Base-by-base conservation (phyloP, 2,329 filamentous ascomycete species). In the Trichoderma endophyticum region DNA sequence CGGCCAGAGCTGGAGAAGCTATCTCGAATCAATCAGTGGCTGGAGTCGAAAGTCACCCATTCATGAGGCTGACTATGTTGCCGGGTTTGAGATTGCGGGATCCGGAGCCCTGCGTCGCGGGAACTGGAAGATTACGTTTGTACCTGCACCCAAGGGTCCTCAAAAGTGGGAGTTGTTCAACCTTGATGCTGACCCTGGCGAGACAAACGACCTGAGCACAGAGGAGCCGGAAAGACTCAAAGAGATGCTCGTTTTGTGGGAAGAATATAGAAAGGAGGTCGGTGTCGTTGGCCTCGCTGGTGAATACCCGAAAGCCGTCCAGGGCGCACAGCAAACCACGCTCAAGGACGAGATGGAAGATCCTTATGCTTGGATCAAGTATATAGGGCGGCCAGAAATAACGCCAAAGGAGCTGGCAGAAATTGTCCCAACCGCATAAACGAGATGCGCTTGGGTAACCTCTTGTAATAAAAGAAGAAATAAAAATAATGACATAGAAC, bases 151-250 rank as follows among this genome's bases (percentile, higher is more conserved):
- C 12, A 70, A 62, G 21, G 67, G 67, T 15, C 67, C 67, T n/a
- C 67, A 70, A 12, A 48, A 43, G 56, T 81, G 80, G 81, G 75
- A 81, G 74, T 71, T 82, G 56, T 83, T 78, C 71, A 77, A 81
- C 72, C 62, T 81, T 9, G 65, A 73, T 14, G 70, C 73, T 21
- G 80, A 81, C 60, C 78, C 77, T 5, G 81, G 79, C 5, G 79
- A 83, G 77, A 78, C 76, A 3, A 71, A 75, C 11, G 79, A 82
- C 71, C 48, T 80, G 63, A 72, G 74, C 5, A 75, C 75, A 15
- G 51, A 73, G 43, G 71, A 79, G 57, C 75, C 77, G 3, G 74
- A 77, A 26, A 76, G 74, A 51, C 73, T 81, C 34, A 74, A 76
- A 15, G 77, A 78, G 56, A 73, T 81, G 71, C 67, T 81, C 21